phyloP scores from a whole-genome alignment of 352 stramenopile species.

The Globisporangium sylvaticum region DNA sequence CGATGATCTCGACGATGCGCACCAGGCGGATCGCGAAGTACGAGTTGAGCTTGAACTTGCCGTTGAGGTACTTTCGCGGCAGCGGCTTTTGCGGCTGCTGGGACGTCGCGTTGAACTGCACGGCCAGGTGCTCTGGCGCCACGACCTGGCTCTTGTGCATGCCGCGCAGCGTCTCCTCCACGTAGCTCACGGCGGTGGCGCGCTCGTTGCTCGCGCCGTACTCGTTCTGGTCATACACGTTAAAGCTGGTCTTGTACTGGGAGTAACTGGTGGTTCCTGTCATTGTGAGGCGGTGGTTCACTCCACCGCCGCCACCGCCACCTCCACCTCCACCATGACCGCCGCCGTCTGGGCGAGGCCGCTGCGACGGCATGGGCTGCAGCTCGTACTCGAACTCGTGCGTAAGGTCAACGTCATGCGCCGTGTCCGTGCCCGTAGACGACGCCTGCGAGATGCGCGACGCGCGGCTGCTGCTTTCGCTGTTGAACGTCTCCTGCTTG shows the following conservation, averaged over 20 bases:
- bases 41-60: conserved; percentile 72
- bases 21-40: conserved; percentile 73
- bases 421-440: conserved; percentile 5
- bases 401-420: conserved; percentile 16
- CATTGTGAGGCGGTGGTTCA: neutral
- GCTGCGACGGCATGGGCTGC: conserved; percentile 12
- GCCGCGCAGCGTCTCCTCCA: conserved; percentile 14
- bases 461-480: conserved; percentile 17
- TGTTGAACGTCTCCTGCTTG: conserved; percentile 37
- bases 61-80: conserved; percentile 41
- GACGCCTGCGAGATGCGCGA: conserved; percentile 13
- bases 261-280: neutral
- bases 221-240: conserved; percentile 2
- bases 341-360: neutral
- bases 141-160: conserved; percentile 13
- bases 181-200: conserved; percentile 13
- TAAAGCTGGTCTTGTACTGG: conserved; percentile 1
- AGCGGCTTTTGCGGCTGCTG: conserved; percentile 20
- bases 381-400: conserved; percentile 18
- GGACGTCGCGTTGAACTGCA: conserved; percentile 34
- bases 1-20: conserved; percentile 55
- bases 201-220: conserved; percentile 5
- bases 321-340: neutral
- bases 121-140: conserved; percentile 16
- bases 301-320: neutral